Evolutionary conservation across 148 eudicot species (phyloP).

Genomic region (Arbutus unedo): DNA sequence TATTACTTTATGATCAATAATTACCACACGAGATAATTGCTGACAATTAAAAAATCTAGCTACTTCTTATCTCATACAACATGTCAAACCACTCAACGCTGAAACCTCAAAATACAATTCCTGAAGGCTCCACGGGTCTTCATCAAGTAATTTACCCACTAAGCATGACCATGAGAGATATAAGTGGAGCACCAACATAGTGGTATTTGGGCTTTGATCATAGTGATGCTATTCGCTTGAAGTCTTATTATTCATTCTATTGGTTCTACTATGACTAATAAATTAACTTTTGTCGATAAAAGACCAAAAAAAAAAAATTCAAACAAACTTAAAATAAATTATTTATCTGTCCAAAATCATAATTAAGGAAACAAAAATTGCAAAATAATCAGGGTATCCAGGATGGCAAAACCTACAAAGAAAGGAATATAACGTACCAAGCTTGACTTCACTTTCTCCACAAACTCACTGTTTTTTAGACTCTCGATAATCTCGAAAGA

Average conservation of each 20-base stretch:
- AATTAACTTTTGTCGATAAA: too few species aligned
- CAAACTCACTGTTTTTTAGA: slow-evolving; percentile 67
- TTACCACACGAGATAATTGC: too few species aligned
- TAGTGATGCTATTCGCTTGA: too few species aligned
- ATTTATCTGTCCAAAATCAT: background rate
- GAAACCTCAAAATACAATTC: background rate
- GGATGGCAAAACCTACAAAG: background rate
- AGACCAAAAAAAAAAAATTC: background rate
- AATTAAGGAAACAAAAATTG: background rate
- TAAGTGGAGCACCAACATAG: too few species aligned
- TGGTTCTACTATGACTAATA: too few species aligned
- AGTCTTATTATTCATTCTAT: too few species aligned
- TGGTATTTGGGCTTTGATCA: too few species aligned
- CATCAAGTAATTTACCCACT: background rate
- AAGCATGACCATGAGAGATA: background rate
- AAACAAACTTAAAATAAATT: background rate
- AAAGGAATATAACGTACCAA: slow-evolving; percentile 46
- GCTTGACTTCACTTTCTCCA: slow-evolving; percentile 72
- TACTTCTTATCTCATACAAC: too few species aligned
- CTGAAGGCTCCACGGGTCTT: background rate
- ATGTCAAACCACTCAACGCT: too few species aligned
- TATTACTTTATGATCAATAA: too few species aligned
- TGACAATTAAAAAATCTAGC: too few species aligned
- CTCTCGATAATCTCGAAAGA: slow-evolving; percentile 63
- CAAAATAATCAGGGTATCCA: background rate